Evolutionary conservation across 2,329 filamentous ascomycete genomes (phyloP).

Genomic region (Ophiostoma sp.): DNA sequence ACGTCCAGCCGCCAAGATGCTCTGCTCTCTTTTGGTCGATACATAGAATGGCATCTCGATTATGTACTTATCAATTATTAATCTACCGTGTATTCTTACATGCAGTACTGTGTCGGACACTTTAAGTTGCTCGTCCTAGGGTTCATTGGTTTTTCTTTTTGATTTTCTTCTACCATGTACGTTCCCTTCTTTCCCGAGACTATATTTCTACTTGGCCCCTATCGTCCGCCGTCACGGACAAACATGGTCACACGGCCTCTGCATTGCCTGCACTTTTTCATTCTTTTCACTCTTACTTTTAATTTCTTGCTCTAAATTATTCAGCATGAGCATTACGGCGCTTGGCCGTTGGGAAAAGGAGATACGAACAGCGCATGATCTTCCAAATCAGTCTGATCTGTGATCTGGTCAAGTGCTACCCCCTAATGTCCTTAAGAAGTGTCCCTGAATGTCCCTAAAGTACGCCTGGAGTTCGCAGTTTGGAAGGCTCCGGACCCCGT

Average conservation of each 20-base stretch:
- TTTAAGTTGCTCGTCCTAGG: too few species aligned
- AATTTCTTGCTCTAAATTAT: neutral
- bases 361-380: neutral
- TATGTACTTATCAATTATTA: neutral
- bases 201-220: neutral
- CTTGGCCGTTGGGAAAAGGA: neutral
- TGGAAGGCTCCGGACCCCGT: slow-evolving; percentile 19
- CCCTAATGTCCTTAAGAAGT: neutral
- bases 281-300: neutral
- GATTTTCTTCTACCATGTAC: too few species aligned
- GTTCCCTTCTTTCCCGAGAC: neutral
- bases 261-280: neutral
- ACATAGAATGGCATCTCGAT: too few species aligned
- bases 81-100: neutral
- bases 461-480: slow-evolving; percentile 15
- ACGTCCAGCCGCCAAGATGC: neutral
- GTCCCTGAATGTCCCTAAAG: neutral
- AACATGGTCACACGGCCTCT: neutral
- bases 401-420: neutral
- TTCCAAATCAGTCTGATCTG: neutral
- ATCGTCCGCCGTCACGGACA: slow-evolving; percentile 1
- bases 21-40: neutral
- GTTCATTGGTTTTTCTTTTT: too few species aligned
- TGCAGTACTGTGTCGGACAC: too few species aligned
- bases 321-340: neutral